These are phyloP conservation scores for Acidomyces sp. DNA, from an alignment of 495 filamentous ascomycete species.

Conservation along the genomic window DNA sequence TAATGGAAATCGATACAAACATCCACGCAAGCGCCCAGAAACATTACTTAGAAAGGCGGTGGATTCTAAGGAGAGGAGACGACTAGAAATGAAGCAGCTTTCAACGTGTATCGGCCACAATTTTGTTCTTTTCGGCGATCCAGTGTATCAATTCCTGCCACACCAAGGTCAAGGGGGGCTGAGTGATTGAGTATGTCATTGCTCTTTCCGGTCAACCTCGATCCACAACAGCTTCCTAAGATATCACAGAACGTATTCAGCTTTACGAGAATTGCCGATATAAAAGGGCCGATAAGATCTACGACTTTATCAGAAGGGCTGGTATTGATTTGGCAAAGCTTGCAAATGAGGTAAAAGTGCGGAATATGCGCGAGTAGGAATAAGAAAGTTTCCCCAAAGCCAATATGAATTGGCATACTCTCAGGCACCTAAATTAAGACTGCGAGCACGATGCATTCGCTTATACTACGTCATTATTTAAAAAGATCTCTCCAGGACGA, in stretches of 20 bases:
- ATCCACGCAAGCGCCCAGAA: constrained; percentile 37
- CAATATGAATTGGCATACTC: too few species aligned
- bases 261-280: constrained; percentile 43
- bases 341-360: constrained; percentile 24
- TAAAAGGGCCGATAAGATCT: constrained; percentile 41
- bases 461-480: constrained; percentile 37
- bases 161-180: constrained; percentile 28
- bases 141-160: constrained; percentile 46
- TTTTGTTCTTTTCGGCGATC: constrained; percentile 46
- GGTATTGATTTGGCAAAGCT: constrained; percentile 32
- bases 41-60: constrained; percentile 38
- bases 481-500: constrained; percentile 28
- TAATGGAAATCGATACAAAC: constrained; percentile 38
- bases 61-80: constrained; percentile 40
- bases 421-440: too few species aligned
- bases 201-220: constrained; percentile 42
- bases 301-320: constrained; percentile 38
- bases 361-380: constrained; percentile 37
- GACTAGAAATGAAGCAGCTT: constrained; percentile 46
- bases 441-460: constrained; percentile 49
- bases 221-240: constrained; percentile 26
- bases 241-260: constrained; percentile 36
- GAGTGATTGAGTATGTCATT: constrained; percentile 43
- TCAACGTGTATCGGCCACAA: constrained; percentile 38
- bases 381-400: too few species aligned